Conservation (phyloP, 2,329 filamentous ascomycete genomes). For the Trichoderma polysporum region DNA sequence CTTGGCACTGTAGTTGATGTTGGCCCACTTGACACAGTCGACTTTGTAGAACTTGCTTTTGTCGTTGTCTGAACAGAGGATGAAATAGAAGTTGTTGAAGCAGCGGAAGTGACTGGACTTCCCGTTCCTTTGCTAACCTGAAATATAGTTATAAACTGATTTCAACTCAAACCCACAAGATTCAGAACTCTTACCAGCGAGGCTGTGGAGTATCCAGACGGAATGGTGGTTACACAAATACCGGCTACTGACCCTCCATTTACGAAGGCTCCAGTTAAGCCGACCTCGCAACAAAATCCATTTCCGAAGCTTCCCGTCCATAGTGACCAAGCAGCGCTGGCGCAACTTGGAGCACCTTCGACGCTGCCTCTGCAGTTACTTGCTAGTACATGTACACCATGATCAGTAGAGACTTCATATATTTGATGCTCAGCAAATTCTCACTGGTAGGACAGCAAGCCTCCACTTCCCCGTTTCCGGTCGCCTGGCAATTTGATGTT, state of each 20-base stretch:
- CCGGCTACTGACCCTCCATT: conserved; percentile 6
- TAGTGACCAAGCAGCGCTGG: conserved; percentile 2
- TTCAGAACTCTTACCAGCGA: not conserved
- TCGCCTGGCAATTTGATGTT: not conserved
- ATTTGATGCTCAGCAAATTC: not conserved
- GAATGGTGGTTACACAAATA: not conserved
- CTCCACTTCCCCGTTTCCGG: conserved; percentile 9
- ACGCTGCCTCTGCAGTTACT: conserved; percentile 10
- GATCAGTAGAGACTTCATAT: not conserved
- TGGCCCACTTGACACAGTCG: not conserved
- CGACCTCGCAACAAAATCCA: conserved; percentile 12
- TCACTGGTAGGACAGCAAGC: not conserved
- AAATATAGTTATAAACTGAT: not conserved
- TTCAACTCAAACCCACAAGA: not conserved
- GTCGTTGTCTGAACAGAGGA: not conserved
- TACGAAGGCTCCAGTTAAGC: conserved; percentile 1
- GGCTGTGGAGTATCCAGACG: conserved; percentile 5
- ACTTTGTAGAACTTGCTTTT: conserved; percentile 3
- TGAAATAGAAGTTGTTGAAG: not conserved
- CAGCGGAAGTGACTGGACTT: not conserved
- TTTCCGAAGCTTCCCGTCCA: conserved; percentile 14
- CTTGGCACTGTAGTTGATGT: not conserved
- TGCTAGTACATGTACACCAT: not conserved
- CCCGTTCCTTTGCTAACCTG: conserved; percentile 10
- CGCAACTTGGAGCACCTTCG: conserved; percentile 5